These are phyloP conservation scores for Aspergillus alliaceus DNA, from an alignment of 2,329 filamentous ascomycete genomes.

Conservation along the genomic window DNA sequence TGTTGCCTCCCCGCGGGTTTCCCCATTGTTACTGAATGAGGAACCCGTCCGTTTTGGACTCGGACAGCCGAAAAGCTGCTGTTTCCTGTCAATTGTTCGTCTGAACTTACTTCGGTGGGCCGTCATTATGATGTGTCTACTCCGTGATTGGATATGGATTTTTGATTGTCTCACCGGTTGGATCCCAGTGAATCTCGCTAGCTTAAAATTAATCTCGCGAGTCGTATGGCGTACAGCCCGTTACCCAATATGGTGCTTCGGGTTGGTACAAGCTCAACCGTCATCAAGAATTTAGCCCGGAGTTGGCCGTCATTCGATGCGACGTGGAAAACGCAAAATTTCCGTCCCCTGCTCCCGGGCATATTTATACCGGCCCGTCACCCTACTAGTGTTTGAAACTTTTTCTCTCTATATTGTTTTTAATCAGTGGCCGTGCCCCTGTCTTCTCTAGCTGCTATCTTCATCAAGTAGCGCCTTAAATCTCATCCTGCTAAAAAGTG, in stretches of 20 bases:
- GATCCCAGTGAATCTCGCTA: background rate
- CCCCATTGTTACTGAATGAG: conserved; percentile 3
- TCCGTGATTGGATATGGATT: conserved; percentile 1
- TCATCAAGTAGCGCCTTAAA: background rate
- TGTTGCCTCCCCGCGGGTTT: conserved; percentile 3
- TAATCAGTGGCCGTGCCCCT: background rate
- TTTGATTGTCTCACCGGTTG: conserved; percentile 2
- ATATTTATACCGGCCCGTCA: conserved; percentile 3
- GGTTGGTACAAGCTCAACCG: conserved; percentile 3
- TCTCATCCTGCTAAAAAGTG: background rate
- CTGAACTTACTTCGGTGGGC: background rate
- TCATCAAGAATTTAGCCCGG: background rate
- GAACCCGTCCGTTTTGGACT: background rate
- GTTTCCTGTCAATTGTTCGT: background rate
- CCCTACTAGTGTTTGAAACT: conserved; percentile 1
- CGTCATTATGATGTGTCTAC: background rate
- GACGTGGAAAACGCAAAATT: background rate
- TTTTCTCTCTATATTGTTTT: background rate
- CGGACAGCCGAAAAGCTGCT: background rate
- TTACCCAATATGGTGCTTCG: background rate
- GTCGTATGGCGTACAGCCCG: background rate
- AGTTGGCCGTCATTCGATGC: background rate
- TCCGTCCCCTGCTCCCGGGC: conserved; percentile 1
- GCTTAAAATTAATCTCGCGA: conserved; percentile 1
- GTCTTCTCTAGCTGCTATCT: background rate